These are phyloP conservation scores for Chrysopogon serrulatus DNA, from an alignment of 176 grass and related monocot species.

Conservation along the genomic window DNA sequence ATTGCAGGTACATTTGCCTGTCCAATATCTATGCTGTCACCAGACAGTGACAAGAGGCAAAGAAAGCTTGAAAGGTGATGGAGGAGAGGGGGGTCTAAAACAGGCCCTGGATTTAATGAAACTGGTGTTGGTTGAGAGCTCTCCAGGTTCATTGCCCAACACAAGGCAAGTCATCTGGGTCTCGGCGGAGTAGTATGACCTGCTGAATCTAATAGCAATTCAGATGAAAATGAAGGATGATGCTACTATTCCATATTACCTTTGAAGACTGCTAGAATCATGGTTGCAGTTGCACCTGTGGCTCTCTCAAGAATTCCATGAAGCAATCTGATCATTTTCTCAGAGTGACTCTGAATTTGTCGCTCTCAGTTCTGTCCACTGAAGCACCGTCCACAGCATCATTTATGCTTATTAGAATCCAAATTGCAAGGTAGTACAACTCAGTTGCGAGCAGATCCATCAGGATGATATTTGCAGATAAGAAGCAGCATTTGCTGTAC, in stretches of 20 bases:
- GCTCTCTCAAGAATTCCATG: background rate
- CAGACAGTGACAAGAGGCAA: slow-evolving; percentile 54
- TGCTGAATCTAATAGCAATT: slow-evolving; percentile 35
- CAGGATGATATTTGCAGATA: background rate
- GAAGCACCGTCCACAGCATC: background rate
- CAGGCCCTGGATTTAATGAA: slow-evolving; percentile 51
- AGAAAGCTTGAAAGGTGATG: slow-evolving; percentile 48
- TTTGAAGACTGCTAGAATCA: slow-evolving; percentile 2
- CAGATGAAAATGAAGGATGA: slow-evolving; percentile 56
- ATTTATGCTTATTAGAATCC: background rate
- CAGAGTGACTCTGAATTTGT: background rate
- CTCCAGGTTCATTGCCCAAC: slow-evolving; percentile 45
- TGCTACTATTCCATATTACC: background rate
- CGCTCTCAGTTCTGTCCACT: background rate
- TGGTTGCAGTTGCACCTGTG: background rate
- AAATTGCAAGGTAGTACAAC: background rate
- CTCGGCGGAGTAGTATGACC: slow-evolving; percentile 36
- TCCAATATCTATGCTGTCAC: no score
- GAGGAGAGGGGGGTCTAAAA: slow-evolving; percentile 51
- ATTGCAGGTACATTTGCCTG: slow-evolving; percentile 60
- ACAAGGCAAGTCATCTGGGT: slow-evolving; percentile 42
- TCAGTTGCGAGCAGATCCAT: slow-evolving; percentile 13
- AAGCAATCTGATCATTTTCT: background rate
- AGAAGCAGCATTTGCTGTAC: background rate
- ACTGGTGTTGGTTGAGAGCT: slow-evolving; percentile 35